Evolutionary conservation across 2,329 filamentous ascomycete species (phyloP).

Genomic region (Colletotrichum lentis): DNA sequence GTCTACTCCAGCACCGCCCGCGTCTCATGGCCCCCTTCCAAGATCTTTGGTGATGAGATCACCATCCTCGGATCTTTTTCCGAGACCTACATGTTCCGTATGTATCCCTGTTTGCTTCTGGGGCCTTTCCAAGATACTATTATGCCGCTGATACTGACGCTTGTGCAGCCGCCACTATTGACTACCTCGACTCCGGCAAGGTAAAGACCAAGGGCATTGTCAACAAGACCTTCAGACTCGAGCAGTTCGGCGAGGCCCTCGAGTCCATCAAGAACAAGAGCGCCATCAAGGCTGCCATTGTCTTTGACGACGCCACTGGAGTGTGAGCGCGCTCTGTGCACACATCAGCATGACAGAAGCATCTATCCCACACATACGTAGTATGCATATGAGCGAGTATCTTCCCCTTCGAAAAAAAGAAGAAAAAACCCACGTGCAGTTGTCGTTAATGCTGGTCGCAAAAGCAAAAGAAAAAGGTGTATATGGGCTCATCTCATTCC

Average conservation of each 20-base stretch:
- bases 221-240: conserved; percentile 77
- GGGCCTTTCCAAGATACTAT: neutral
- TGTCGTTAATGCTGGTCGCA: neutral
- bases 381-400: neutral
- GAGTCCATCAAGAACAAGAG: conserved; percentile 76
- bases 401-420: neutral
- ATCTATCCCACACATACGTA: neutral
- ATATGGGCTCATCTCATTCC: conserved; percentile 33
- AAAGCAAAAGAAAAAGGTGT: neutral
- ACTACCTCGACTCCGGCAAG: conserved; percentile 66
- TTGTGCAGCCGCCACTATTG: conserved; percentile 53
- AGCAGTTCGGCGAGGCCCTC: conserved; percentile 75
- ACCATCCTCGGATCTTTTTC: conserved; percentile 78
- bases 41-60: conserved; percentile 75
- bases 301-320: conserved; percentile 63
- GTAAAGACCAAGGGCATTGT: conserved; percentile 73
- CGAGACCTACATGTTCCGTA: conserved; percentile 76
- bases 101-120: conserved; percentile 39
- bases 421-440: neutral
- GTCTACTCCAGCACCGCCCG: conserved; percentile 71
- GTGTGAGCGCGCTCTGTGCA: conserved; percentile 37
- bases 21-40: conserved; percentile 74
- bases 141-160: conserved; percentile 6
- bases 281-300: conserved; percentile 78
- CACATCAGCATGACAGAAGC: conserved; percentile 17